Percentiles rank a stretch among this genome's conserved stretches.
Conservation (phyloP, 805 yeast genomes). For the Ogataea trehalophila region DNA sequence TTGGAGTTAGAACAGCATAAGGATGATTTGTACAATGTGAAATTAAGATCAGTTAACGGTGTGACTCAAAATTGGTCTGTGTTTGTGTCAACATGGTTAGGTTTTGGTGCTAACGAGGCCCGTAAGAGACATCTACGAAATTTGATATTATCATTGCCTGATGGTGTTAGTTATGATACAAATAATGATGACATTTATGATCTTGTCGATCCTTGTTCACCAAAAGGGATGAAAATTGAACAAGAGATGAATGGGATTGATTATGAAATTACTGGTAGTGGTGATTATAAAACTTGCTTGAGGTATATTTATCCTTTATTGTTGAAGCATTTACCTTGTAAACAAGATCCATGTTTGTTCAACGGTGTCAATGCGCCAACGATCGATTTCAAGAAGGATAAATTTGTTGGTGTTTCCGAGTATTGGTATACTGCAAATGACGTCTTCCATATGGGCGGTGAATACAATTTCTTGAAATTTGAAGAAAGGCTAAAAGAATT, state of each 20-base stretch:
- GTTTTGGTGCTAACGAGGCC: conserved; percentile 96
- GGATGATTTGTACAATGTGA: conserved; percentile 68
- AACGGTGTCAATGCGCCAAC: conserved; percentile 94
- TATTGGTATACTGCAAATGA: conserved; percentile 98
- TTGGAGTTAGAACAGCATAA: conserved; percentile 59
- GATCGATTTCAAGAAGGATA: conserved; percentile 72
- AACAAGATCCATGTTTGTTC: conserved; percentile 84
- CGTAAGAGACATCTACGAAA: conserved; percentile 61
- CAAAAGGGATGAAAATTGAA: conserved; percentile 48
- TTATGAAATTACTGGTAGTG: conserved; percentile 65
- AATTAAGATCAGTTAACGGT: conserved; percentile 68
- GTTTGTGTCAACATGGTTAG: conserved; percentile 95
- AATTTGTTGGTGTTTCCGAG: conserved; percentile 90
- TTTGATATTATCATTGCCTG: conserved; percentile 46
- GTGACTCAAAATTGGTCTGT: conserved; percentile 71
- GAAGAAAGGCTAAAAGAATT: conserved; percentile 61
- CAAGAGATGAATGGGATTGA: conserved; percentile 43
- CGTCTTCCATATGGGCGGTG: conserved; percentile 83
- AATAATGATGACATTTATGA: conserved; percentile 43
- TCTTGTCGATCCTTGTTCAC: conserved; percentile 77
- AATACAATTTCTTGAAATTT: conserved; percentile 69
- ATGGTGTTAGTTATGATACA: conserved; percentile 37
- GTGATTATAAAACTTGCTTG: conserved; percentile 72
- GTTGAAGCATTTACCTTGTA: conserved; percentile 75
- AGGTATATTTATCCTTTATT: conserved; percentile 70